Evolutionary conservation across 768 basidiomycete species (phyloP).

Genomic region (Cubamyces sp.): DNA sequence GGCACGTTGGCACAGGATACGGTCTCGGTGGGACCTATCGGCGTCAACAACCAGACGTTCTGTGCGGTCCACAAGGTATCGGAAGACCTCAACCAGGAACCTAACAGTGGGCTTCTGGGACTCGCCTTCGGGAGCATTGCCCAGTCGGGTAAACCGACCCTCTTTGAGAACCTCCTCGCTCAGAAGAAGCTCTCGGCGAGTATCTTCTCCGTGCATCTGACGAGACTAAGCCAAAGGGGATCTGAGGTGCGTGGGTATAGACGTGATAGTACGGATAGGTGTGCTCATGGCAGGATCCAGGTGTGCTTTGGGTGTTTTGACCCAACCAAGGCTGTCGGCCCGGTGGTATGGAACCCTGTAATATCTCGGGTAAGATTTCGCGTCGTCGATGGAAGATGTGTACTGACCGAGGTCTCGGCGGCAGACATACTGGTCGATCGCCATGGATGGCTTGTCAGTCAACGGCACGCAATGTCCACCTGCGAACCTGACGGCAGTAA

Average conservation of each 20-base stretch:
- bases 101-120: conserved; percentile 63
- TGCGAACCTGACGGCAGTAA: conserved; percentile 43
- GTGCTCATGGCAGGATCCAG: conserved; percentile 15
- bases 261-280: background rate
- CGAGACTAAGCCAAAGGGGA: conserved; percentile 44
- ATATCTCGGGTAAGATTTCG: conserved; percentile 35
- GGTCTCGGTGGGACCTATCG: conserved; percentile 51
- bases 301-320: conserved; percentile 51
- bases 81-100: conserved; percentile 51
- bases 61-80: conserved; percentile 54
- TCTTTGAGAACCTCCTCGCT: conserved; percentile 65
- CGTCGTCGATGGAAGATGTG: background rate
- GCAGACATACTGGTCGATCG: conserved; percentile 66
- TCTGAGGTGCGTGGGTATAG: conserved; percentile 47
- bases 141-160: conserved; percentile 48
- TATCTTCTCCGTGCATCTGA: conserved; percentile 63
- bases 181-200: conserved; percentile 45
- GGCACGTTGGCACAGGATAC: conserved; percentile 56
- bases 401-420: background rate
- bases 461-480: conserved; percentile 28
- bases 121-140: conserved; percentile 65
- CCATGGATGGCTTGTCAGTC: conserved; percentile 49
- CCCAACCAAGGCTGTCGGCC: conserved; percentile 40
- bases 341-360: conserved; percentile 44
- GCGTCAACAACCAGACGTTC: conserved; percentile 55